phyloP scores from a whole-genome alignment of 106 monocot species.

The Phalaenopsis equestris region DNA sequence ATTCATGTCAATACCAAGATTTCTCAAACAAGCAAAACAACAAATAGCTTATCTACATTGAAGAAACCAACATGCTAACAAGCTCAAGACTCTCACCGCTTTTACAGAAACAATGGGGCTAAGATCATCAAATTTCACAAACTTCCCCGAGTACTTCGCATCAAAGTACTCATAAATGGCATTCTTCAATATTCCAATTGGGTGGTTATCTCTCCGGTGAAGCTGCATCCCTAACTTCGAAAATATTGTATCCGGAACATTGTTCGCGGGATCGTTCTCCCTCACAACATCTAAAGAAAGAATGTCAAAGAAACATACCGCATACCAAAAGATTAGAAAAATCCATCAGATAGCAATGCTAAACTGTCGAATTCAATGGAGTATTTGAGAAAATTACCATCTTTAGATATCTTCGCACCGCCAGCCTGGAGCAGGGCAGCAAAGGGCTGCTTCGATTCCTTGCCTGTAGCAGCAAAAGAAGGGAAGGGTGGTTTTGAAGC shows the following conservation, averaged over 20 bases:
- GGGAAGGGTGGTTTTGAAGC: constrained; percentile 5
- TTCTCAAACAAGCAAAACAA: background rate
- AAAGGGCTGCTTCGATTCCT: constrained; percentile 22
- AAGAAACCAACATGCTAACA: background rate
- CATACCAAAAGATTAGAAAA: constrained; percentile 4
- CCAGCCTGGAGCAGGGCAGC: constrained; percentile 64
- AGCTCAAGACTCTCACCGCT: constrained; percentile 28
- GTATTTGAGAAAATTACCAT: constrained; percentile 28
- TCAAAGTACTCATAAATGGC: constrained; percentile 90
- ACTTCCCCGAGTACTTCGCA: constrained; percentile 32
- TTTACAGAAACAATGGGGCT: constrained; percentile 82
- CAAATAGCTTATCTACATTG: constrained; percentile 3
- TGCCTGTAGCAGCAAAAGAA: constrained; percentile 8
- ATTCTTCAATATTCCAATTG: constrained; percentile 86
- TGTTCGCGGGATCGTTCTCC: constrained; percentile 81
- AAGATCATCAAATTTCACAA: constrained; percentile 82
- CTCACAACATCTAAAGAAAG: constrained; percentile 70
- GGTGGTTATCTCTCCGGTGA: constrained; percentile 78
- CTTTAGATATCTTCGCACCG: constrained; percentile 65
- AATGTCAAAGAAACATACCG: background rate
- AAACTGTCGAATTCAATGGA: background rate
- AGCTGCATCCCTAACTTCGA: constrained; percentile 90
- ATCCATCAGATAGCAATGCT: background rate
- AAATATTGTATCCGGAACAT: constrained; percentile 82
- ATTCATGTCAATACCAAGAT: background rate